phyloP scores from a whole-genome alignment of 495 filamentous ascomycete species.

The Penicillium odoratum region DNA sequence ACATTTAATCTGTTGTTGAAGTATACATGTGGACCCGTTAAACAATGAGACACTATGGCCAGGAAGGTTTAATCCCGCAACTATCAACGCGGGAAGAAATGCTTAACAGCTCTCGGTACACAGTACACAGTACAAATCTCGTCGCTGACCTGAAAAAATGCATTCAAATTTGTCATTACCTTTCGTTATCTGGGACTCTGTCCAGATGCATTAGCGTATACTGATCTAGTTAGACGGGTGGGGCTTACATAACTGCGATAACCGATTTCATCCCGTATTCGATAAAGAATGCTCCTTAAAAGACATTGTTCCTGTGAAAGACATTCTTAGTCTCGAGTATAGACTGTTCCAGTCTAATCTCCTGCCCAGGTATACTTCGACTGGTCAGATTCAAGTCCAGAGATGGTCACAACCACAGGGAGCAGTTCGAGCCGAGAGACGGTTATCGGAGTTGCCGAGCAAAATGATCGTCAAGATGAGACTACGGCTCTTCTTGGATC shows the following conservation, averaged over 20 bases:
- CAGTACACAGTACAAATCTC: too few relatives aligned
- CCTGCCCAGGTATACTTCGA: neutral
- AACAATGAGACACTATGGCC: too few relatives aligned
- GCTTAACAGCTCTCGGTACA: too few relatives aligned
- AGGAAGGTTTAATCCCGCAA: too few relatives aligned
- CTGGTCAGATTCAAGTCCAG: neutral
- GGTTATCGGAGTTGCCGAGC: conserved; percentile 8
- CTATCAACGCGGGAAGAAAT: too few relatives aligned
- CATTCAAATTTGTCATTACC: too few relatives aligned
- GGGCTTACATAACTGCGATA: neutral
- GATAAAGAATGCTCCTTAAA: neutral
- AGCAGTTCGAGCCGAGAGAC: conserved; percentile 5
- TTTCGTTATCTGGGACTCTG: too few relatives aligned
- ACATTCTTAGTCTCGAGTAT: too few relatives aligned
- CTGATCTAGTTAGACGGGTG: neutral
- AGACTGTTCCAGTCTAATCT: neutral
- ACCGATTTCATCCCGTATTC: neutral
- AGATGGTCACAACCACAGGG: conserved; percentile 13
- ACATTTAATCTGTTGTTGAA: too few relatives aligned
- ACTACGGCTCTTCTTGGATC: conserved; percentile 22
- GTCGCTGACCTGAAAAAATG: too few relatives aligned
- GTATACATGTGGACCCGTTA: too few relatives aligned
- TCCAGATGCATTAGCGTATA: neutral
- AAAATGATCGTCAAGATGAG: conserved; percentile 17
- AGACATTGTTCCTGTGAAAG: neutral